Evolutionary conservation across 2,329 filamentous ascomycete genomes (phyloP), one percentile per base, ranked within the genome.

Genomic region (Aspergillus quadrilineatus): DNA sequence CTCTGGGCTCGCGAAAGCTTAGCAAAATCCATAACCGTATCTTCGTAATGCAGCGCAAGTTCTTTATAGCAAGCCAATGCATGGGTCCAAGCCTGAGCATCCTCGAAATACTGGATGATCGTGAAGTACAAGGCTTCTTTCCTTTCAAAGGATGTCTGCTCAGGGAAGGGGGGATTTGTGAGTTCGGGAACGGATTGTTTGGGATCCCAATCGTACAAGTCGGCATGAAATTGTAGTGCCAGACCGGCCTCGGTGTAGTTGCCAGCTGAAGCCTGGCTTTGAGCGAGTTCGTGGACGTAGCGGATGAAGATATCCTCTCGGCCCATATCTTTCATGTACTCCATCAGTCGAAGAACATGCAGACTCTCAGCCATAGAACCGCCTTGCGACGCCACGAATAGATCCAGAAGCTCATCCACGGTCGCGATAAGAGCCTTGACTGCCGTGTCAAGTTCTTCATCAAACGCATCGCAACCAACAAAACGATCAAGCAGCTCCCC

Each of bases 281-380:
- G 79, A 2, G 92, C 90, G 17, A 97, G 82, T 72, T 97, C 92
- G 69, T 97, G 93, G 12, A 97, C 92, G 67, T 97, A 97, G 62
- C 92, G 88, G 62, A 96, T 89, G 73, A 96, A 97, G 56, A 97
- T 96, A 67, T 97, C 92, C 71, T 96, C 92, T 69, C 96, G 96
- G 64, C 95, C 90, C 88, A 97, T 96, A 69, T 97, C 92, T 63
- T 92, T 89, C 65, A 97, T 82, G 75, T 97, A 97, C 65, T 97
- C 91, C 92, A 97, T 97, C 28, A 97, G 79, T 55, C 90, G 86
- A 50, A 97, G 78, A 0, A 91, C 90, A 72, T 97, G 92, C 73
- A 96, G 90, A 62, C 96, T 89, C 68, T 96, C 91, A 44, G 85
- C 88, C 4, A 77, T 74, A 17, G 76, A 90, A 0, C 87, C 87